Base-by-base conservation (phyloP, 139 green algal species). In the Auxenochlorella pyrenoidosa region DNA sequence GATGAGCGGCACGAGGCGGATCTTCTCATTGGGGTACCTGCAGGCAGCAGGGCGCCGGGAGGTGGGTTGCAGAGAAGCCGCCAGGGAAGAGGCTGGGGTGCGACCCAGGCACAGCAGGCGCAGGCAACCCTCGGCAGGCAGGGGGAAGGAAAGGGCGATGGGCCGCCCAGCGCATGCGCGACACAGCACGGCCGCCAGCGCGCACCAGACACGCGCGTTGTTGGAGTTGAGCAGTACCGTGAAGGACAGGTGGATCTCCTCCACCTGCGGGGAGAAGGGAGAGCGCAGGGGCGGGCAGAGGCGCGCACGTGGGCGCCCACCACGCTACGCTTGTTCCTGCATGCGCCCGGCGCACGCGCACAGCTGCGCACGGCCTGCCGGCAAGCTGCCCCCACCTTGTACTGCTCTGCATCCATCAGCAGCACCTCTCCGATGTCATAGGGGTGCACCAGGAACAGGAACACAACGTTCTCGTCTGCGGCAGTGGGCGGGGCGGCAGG, bases 351-450 rank as follows among this genome's bases (percentile, higher is more conserved):
- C n/a, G n/a, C n/a, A n/a, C n/a, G n/a, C n/a, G n/a, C n/a, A n/a
- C n/a, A n/a, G n/a, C n/a, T n/a, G n/a, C n/a, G 12, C 59, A 68
- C 12, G 16, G 59, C 60, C 60, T 68, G 60, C 47, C 10, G 8
- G 47, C 47, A 10, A 54, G 47, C 47, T 10, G 10, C 10, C 10
- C 54, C 54, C 54, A 63, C 54, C 54, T 21, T 63, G 51, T 76
- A 43, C 18, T 86, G 60, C 44, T 88, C 54, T 6, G 15, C 41
- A 30, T 85, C 89, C 68, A 93, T 41, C 54, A 86, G 34, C 81
- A 93, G 51, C 44, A 54, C 86, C 79, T 96, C 93, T 13, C 91
- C 93, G 2, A 96, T 89, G 58, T 96, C 93, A 81, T 93, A 91
- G 28, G 89, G 89, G 79, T 89, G 89, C 28, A 89, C 80, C 80